Evolutionary conservation across 768 basidiomycete species (phyloP), one percentile per base, ranked within the genome.

Genomic region (Suillus paluster): DNA sequence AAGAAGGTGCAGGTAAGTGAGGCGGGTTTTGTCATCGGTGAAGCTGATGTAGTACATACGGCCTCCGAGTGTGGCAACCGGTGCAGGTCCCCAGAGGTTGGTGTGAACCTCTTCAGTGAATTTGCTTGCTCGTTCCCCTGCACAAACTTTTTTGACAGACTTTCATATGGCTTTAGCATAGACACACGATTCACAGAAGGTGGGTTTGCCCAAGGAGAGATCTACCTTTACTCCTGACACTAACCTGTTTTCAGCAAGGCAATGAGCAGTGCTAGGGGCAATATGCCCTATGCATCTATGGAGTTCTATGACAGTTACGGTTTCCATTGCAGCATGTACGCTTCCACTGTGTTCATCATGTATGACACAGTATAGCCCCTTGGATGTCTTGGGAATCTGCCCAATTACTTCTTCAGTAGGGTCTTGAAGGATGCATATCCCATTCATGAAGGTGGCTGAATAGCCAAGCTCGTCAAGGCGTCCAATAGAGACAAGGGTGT

Each of bases 401-500:
- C 70, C 74, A 34, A 76, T 56, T 2, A 30, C 33, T 0, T 63
- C 58, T 3, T 72, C 21, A 10, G 19, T 15, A 14, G 45, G 15
- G 8, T 36, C 14, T 1, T 6, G 5, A 36, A 59, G 19, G n/a
- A 17, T 49, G 34, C 57, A 59, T 1, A 11, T 59, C 4, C 57
- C 50, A 5, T 59, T 9, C 5, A 39, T 58, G 49, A 79, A 79
- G 1, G 68, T 69, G 19, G 67, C 55, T 1, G 63, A 34, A 48
- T 71, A 74, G 1, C 79, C 77, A 11, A 46, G 45, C 0, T 80
- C 70, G 50, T 80, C 77, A 9, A 81, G 72, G 27, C 64, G 33
- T 5, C 78, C 76, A 59, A 79, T 67, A 1, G 75, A 78, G 14
- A 79, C 63, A 2, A 81, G 70, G 19, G 76, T 80, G 59, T 77